Evolutionary conservation across 2,329 filamentous ascomycete species (phyloP).

Genomic region (Elsinoe fawcettii): DNA sequence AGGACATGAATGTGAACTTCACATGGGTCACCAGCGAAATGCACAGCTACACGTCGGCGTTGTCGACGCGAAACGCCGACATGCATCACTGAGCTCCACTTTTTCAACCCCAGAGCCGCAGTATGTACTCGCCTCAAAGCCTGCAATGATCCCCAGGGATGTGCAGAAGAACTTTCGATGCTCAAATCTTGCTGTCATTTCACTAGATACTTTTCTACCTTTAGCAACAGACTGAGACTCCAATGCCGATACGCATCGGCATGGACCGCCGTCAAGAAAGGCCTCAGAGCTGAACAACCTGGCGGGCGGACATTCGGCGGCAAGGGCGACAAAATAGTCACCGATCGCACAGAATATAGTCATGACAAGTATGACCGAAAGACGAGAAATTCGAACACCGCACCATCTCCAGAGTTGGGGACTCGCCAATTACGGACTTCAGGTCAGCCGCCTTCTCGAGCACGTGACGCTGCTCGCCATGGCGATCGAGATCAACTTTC

Average conservation of each 20-base stretch:
- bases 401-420: too few relatives aligned
- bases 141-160: not conserved
- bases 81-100: not conserved
- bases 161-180: not conserved
- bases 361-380: too few relatives aligned
- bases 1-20: not conserved
- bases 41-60: slow-evolving; percentile 11
- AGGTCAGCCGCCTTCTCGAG: too few relatives aligned
- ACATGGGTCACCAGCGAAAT: not conserved
- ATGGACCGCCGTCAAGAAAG: slow-evolving; percentile 48
- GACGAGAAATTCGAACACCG: not conserved
- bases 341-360: not conserved
- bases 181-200: not conserved
- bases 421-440: too few relatives aligned
- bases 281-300: slow-evolving; percentile 43
- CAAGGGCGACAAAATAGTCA: not conserved
- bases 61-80: not conserved
- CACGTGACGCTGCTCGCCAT: too few relatives aligned
- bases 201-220: not conserved
- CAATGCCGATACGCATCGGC: not conserved
- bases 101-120: not conserved
- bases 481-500: too few relatives aligned
- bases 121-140: too few relatives aligned
- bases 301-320: not conserved
- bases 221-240: not conserved